These are phyloP conservation scores for Filobasidium floriforme DNA, from an alignment of 768 basidiomycete genomes.

Conservation along the genomic window DNA sequence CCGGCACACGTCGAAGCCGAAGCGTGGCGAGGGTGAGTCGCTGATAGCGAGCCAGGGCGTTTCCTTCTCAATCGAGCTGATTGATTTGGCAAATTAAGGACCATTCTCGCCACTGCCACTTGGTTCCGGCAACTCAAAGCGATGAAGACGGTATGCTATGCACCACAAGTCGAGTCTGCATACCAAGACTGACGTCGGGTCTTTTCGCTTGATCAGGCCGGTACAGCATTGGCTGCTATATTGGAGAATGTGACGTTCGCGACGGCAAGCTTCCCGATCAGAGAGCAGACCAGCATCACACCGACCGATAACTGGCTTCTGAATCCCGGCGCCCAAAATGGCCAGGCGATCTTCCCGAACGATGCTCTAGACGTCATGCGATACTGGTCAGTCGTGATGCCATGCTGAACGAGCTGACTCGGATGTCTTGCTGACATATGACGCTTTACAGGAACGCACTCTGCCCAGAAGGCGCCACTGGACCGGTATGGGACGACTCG, in stretches of 20 bases:
- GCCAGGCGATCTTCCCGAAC: neutral
- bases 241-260: neutral
- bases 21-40: slow-evolving; percentile 11
- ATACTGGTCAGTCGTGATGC: neutral
- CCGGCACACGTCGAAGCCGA: slow-evolving; percentile 17
- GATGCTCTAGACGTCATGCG: slow-evolving; percentile 7
- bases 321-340: neutral
- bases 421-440: neutral
- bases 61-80: neutral
- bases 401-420: neutral
- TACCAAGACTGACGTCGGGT: neutral
- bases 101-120: slow-evolving; percentile 9
- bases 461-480: neutral
- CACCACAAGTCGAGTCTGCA: neutral
- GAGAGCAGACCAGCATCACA: slow-evolving; percentile 6
- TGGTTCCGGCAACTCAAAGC: slow-evolving; percentile 23
- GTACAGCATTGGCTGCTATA: neutral
- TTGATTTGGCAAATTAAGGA: neutral
- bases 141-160: slow-evolving; percentile 18
- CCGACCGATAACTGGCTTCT: slow-evolving; percentile 5
- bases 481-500: slow-evolving; percentile 6
- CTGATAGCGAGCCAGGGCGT: neutral
- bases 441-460: slow-evolving; percentile 2
- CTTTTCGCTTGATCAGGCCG: neutral
- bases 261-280: neutral